Evolutionary conservation across 208 protist genomes (phyloP).

Genomic region (Trypanosoma mega): DNA sequence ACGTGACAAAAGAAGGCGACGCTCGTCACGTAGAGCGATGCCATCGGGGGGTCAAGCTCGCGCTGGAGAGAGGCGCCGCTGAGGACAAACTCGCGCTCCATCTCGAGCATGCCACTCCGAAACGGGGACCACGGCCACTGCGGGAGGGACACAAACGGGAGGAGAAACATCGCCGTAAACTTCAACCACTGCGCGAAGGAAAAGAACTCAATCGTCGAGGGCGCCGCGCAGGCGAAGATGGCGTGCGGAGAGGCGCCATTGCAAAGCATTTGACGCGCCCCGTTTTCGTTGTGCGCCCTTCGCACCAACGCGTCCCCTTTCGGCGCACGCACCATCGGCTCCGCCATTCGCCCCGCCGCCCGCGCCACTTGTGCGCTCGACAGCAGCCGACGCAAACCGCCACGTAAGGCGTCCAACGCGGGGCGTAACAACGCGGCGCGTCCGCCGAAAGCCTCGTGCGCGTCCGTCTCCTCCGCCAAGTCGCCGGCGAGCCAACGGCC

Average conservation of each 20-base stretch:
- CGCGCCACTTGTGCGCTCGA: neutral
- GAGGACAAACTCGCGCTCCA: conserved; percentile 82
- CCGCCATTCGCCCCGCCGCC: neutral
- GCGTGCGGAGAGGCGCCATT: conserved; percentile 26
- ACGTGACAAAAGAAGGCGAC: conserved; percentile 52
- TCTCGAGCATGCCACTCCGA: conserved; percentile 50
- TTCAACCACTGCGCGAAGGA: conserved; percentile 31
- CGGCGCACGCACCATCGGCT: too few relatives aligned
- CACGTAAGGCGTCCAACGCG: too few relatives aligned
- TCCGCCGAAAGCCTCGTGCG: too few relatives aligned
- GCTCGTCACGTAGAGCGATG: conserved; percentile 41
- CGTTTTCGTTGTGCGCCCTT: neutral
- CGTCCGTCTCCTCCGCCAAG: too few relatives aligned
- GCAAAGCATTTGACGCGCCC: neutral
- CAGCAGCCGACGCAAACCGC: too few relatives aligned
- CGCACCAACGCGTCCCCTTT: too few relatives aligned
- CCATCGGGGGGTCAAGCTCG: conserved; percentile 57
- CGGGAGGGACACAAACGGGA: conserved; percentile 74
- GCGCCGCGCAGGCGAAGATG: conserved; percentile 56
- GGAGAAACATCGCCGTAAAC: conserved; percentile 57
- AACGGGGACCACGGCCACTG: conserved; percentile 48
- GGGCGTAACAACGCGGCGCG: too few relatives aligned
- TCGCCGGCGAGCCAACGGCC: conserved; percentile 33
- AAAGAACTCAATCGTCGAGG: conserved; percentile 53
- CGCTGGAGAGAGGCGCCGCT: conserved; percentile 69